A percentile compares a stretch with the other conserved stretches of the same genome.
Evolutionary conservation across 768 basidiomycete genomes (phyloP).

Genomic region (Pholiota molesta): DNA sequence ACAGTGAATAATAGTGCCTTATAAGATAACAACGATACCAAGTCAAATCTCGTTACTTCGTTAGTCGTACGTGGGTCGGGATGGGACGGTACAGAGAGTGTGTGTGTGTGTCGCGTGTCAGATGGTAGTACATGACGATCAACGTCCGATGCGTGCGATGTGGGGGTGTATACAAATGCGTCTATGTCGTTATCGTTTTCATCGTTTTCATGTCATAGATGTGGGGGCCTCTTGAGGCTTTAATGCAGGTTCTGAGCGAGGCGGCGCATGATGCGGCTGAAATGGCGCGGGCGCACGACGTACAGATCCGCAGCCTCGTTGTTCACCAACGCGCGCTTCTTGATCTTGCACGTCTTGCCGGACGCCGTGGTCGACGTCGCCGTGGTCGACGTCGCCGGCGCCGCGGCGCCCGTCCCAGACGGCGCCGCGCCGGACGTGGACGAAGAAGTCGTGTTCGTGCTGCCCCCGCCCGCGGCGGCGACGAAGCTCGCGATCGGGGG

Average conservation of each 20-base stretch:
- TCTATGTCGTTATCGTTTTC: neutral
- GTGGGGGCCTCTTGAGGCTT: too few relatives aligned
- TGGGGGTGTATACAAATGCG: slow-evolving; percentile 10
- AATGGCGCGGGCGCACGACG: slow-evolving; percentile 28
- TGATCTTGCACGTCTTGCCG: slow-evolving; percentile 9
- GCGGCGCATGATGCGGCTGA: slow-evolving; percentile 38
- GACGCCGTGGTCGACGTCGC: neutral
- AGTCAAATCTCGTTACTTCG: neutral
- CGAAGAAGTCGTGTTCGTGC: neutral
- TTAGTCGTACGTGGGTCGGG: neutral
- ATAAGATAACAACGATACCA: slow-evolving; percentile 1
- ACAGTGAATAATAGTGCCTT: neutral
- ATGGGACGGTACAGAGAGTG: neutral
- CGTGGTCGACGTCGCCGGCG: neutral
- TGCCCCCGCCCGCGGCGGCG: slow-evolving; percentile 12
- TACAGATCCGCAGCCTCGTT: slow-evolving; percentile 5
- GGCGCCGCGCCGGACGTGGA: neutral
- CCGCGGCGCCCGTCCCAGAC: neutral
- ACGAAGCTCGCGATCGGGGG: slow-evolving; percentile 50
- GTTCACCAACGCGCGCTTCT: slow-evolving; percentile 3
- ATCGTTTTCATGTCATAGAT: neutral
- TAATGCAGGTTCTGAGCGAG: slow-evolving; percentile 23
- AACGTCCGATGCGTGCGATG: slow-evolving; percentile 14
- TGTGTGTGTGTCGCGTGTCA: too few relatives aligned
- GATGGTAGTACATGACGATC: slow-evolving; percentile 16